Base-by-base conservation (phyloP, 2,329 filamentous ascomycete species). In the Fusarium stilboides region DNA sequence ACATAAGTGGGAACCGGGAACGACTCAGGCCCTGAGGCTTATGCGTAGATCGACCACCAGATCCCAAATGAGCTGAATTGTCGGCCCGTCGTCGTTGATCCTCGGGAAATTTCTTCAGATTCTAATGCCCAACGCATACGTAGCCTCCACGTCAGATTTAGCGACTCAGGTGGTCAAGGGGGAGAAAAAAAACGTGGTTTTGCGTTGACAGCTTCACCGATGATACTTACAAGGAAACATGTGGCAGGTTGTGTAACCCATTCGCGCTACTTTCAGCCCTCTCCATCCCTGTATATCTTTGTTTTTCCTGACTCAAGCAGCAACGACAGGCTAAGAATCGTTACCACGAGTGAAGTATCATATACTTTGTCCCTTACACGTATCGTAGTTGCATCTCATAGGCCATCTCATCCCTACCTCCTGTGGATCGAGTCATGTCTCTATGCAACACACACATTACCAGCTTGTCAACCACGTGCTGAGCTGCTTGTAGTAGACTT, bases 401-500 rank as follows among this genome's bases (percentile, higher is more conserved):
- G 57, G 42, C 39, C 43, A 59, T 44, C 39, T 52, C 46, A 43
- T 44, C 49, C 60, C 51, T 57, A 45, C 22, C 39, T 62, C 13
- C 12, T 19, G 19, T 44, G 12, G 43, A 19, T 63, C 34, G 47
- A 62, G 61, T 65, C 62, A 65, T 65, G 53, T 33, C 45, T 19
- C 49, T 57, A 24, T 46, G 22, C 44, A 46, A 26, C 33, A 28
- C 22, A 37, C 59, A 45, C 55, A 24, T 69, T 62, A 72, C 67
- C 72, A 75, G 45, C 62, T 74, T 62, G 59, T 73, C 63, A 73
- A 60, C 57, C 72, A 74, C 67, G 64, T 72, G 64, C 52, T 64
- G 40, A 69, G 47, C 37, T 64, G 67, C 59, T 58, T 74, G 28
- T 64, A 37, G 59, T 74, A 56, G 19, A 75, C 53, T n/a, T 71